These are phyloP conservation scores for Aspergillus glaucus DNA, from an alignment of 2,329 filamentous ascomycete genomes.

Conservation along the genomic window DNA sequence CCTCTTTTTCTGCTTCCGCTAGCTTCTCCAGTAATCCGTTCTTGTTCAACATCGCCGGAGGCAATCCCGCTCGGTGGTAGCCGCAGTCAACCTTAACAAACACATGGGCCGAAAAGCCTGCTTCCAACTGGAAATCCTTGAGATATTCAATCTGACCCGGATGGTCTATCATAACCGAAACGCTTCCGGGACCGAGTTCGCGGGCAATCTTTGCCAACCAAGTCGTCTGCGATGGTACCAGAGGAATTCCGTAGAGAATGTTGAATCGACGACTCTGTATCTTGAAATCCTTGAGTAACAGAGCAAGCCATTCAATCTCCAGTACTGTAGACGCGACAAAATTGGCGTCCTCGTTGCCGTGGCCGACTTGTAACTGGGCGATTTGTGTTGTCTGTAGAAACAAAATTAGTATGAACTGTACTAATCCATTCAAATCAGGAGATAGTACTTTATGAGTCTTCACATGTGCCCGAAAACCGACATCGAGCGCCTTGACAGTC, in stretches of 20 bases:
- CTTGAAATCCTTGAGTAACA: conserved; percentile 55
- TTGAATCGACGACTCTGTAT: conserved; percentile 51
- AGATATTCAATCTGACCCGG: conserved; percentile 52
- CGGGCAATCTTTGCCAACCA: conserved; percentile 54
- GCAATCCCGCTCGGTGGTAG: conserved; percentile 62
- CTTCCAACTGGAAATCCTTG: conserved; percentile 36
- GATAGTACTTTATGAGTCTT: conserved; percentile 70
- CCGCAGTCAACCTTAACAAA: conserved; percentile 73
- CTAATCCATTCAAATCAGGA: not conserved
- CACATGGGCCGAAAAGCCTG: conserved; percentile 47
- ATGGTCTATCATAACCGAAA: conserved; percentile 67
- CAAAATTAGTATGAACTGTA: not conserved
- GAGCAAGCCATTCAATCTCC: conserved; percentile 63
- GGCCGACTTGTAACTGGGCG: conserved; percentile 63
- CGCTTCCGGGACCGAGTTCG: conserved; percentile 48
- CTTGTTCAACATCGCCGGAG: conserved; percentile 42
- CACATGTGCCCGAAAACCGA: conserved; percentile 69
- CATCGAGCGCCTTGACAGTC: conserved; percentile 51
- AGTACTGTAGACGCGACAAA: conserved; percentile 68
- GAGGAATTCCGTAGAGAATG: conserved; percentile 67
- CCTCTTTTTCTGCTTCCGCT: conserved; percentile 18
- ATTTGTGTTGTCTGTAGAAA: conserved; percentile 56
- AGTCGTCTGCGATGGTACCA: conserved; percentile 54
- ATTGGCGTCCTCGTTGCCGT: conserved; percentile 46
- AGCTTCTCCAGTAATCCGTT: conserved; percentile 24